Base-by-base conservation (phyloP, 2,329 filamentous ascomycete species). In the Cryphonectria japonica region DNA sequence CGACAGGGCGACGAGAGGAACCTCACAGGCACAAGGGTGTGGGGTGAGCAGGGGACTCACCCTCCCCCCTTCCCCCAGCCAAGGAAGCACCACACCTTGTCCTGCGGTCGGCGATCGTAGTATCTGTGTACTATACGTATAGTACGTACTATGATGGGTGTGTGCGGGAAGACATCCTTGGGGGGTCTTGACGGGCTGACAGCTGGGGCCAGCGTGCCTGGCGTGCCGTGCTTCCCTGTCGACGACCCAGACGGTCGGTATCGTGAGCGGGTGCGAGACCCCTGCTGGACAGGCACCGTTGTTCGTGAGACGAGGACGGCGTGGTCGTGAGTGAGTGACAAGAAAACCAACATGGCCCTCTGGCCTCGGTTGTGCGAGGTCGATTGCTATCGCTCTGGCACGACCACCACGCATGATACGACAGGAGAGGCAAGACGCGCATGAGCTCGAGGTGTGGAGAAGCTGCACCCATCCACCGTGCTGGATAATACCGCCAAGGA, bases 221-320 rank as follows among this genome's bases (percentile, higher is more conserved):
- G 19, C 59, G 67, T 61, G 43, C 60, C 67, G 34, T 63, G 59
- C 41, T 59, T 62, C 57, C 57, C 50, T 67, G 69, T 70, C 65
- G 59, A 70, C 54, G 71, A 71, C 68, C 71, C 71, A 71, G 69
- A 73, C 39, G 39, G 50, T 73, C 71, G 71, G 71, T 60, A 71
- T 71, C 71, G 60, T 64, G 70, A 54, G 54, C 63, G 67, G 60
- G 67, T 67, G 68, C 66, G 67, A 61, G 46, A 70, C 70, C 68
- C 70, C 62, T 72, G 70, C 34, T 54, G 13, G 29, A 46, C 67
- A 69, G 67, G 46, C n/a, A 39, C 60, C 43, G 54, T 19, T 59
- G 54, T 16, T 59, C 54, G 54, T 59, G 29, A 19, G 54, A 59
- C 54, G 29, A 59, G 54, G 54, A 34, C 54, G 54, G 29, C 54